These are phyloP conservation scores for Plasmodium gaboni DNA, from an alignment of 169 alveolate genomes.

Conservation along the genomic window DNA sequence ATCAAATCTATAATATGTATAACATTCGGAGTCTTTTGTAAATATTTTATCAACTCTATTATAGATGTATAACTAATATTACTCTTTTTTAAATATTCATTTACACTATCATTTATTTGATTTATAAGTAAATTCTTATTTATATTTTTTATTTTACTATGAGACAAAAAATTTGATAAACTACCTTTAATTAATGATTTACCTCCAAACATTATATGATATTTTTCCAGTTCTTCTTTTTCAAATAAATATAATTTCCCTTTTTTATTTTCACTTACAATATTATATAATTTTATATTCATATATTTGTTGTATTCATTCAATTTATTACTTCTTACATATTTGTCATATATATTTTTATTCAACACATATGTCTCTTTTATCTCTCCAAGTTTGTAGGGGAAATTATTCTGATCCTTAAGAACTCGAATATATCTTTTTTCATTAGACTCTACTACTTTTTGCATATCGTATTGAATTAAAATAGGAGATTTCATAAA, in stretches of 20 bases:
- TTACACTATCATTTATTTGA: neutral
- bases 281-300: constrained; percentile 24
- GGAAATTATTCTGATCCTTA: constrained; percentile 23
- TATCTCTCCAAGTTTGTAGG: constrained; percentile 21
- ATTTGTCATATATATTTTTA: constrained; percentile 16
- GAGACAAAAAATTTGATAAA: constrained; percentile 25
- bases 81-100: constrained; percentile 1
- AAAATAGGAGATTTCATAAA: constrained; percentile 4
- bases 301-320: constrained; percentile 7
- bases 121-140: neutral
- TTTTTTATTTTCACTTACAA: constrained; percentile 1
- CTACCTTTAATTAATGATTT: constrained; percentile 18
- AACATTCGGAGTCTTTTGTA: constrained; percentile 7
- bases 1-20: constrained; percentile 29
- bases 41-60: constrained; percentile 35
- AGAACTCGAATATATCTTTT: constrained; percentile 12
- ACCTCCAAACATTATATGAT: neutral
- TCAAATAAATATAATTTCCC: constrained; percentile 6
- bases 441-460: constrained; percentile 14
- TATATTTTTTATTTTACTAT: neutral
- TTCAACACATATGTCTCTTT: constrained; percentile 34
- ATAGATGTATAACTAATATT: constrained; percentile 21
- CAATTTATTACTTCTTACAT: neutral
- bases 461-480: constrained; percentile 17
- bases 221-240: constrained; percentile 12